Evolutionary conservation across 2,329 filamentous ascomycete species (phyloP).

Genomic region (Colletotrichum lentis): DNA sequence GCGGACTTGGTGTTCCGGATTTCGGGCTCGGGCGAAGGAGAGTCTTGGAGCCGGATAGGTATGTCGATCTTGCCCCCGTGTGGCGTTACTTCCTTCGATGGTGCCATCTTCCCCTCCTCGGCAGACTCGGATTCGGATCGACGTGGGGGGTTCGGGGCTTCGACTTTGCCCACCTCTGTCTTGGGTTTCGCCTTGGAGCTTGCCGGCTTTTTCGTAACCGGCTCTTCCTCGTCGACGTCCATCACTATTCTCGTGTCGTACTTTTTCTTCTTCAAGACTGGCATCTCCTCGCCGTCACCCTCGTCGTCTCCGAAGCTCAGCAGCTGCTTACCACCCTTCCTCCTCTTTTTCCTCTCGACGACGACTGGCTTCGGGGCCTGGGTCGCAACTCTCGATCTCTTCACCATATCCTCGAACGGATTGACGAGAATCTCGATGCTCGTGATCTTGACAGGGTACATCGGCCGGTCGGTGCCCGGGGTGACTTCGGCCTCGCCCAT

Average conservation of each 20-base stretch:
- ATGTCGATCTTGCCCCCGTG: conserved; percentile 7
- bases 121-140: not conserved
- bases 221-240: conserved; percentile 58
- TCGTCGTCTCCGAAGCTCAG: conserved; percentile 81
- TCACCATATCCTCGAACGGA: conserved; percentile 83
- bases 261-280: conserved; percentile 77
- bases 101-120: conserved; percentile 40
- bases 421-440: conserved; percentile 80
- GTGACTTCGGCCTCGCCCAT: conserved; percentile 89
- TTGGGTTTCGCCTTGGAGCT: conserved; percentile 47
- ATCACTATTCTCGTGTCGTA: conserved; percentile 80
- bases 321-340: conserved; percentile 78
- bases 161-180: conserved; percentile 42
- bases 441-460: conserved; percentile 85
- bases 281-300: conserved; percentile 63
- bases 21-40: conserved; percentile 50
- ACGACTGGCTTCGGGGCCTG: conserved; percentile 56
- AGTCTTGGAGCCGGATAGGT: conserved; percentile 34
- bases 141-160: conserved; percentile 1
- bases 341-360: conserved; percentile 69
- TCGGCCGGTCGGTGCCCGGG: conserved; percentile 79
- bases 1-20: conserved; percentile 54
- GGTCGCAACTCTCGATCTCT: conserved; percentile 66
- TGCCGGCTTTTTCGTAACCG: conserved; percentile 42
- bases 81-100: conserved; percentile 40